A percentile compares a stretch with the other conserved stretches of the same genome.
Conservation (phyloP, 2,329 filamentous ascomycete species). For the Fusarium sp. region DNA sequence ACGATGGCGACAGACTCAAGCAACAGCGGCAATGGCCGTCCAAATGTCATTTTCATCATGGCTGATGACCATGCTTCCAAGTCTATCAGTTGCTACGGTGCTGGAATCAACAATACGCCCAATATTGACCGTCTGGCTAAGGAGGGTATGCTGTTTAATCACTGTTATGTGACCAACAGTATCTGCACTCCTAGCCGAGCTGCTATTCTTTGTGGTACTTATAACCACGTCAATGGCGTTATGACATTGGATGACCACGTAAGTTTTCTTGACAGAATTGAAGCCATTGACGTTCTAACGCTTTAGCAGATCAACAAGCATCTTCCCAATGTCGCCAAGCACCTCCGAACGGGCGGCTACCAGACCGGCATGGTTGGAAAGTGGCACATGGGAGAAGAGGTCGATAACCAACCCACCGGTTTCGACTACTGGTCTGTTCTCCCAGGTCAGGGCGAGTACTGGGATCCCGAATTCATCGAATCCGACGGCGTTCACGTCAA, state of each 20-base stretch:
- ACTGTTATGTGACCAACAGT: conserved; percentile 62
- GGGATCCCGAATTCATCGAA: conserved; percentile 59
- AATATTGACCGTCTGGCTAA: conserved; percentile 59
- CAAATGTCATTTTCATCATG: conserved; percentile 58
- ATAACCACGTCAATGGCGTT: conserved; percentile 62
- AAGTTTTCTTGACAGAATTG: neutral
- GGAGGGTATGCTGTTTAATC: conserved; percentile 60
- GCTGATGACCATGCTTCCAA: conserved; percentile 62
- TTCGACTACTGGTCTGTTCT: conserved; percentile 61
- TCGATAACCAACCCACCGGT: conserved; percentile 55
- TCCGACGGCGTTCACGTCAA: conserved; percentile 45
- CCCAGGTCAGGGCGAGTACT: conserved; percentile 61
- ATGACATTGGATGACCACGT: conserved; percentile 55
- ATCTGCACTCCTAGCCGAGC: conserved; percentile 62
- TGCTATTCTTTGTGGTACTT: conserved; percentile 57
- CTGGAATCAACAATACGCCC: conserved; percentile 60
- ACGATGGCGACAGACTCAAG: conserved; percentile 13
- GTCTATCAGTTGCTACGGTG: conserved; percentile 57
- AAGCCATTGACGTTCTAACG: neutral
- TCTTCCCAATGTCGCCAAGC: conserved; percentile 60
- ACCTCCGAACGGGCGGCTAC: conserved; percentile 56
- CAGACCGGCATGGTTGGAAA: conserved; percentile 62
- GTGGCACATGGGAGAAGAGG: conserved; percentile 61
- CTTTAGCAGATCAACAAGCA: conserved; percentile 54
- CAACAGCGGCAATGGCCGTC: conserved; percentile 11